Evolutionary conservation across 164 flowering plant species (phyloP), one percentile per base, ranked within the genome.

Genomic region (Platanus orientalis): DNA sequence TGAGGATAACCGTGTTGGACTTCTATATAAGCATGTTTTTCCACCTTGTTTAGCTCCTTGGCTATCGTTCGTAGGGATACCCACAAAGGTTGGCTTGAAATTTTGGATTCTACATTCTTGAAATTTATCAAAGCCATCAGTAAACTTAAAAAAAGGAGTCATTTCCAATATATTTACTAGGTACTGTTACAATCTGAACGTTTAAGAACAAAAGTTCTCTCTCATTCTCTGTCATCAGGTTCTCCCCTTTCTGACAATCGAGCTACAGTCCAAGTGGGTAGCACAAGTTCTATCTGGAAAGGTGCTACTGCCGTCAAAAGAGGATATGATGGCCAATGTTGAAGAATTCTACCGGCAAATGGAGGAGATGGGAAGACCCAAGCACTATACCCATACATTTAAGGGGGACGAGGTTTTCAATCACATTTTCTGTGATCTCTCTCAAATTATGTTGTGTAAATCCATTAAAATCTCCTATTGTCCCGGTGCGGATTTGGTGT

Each of bases 1-100:
- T 19, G 81, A 76, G 16, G 79, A 82, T 61, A 76, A 76, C 19
- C 70, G 81, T 24, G 81, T 80, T 44, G 84, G 82, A 19, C 86
- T 80, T 28, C 63, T 78, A 20, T 80, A 78, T 73, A 72, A 81
- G 72, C 80, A 78, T 62, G 76, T 81, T 17, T 81, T 78, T 53
- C 82, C 84, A 2, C 84, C 86, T 26, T 0, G 42, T 44, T 66
- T 76, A 54, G 78, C 79, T 51, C 82, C 82, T 1, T n/a, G 57
- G 30, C 79, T 82, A 29, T 80, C 86, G 24, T 80, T 82, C 47
- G 62, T 80, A 2, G 84, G 82, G 25, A 51, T 80, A 25, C 74
- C 81, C 21, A 26, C 21, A 11, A 23, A n/a, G 76, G 83, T 76
- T 39, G 16, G 63, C 42, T n/a, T n/a, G n/a, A n/a, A n/a, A n/a